Evolutionary conservation across 192 early-diverging fungal genomes (phyloP).

Genomic region (Coemansia sp.): DNA sequence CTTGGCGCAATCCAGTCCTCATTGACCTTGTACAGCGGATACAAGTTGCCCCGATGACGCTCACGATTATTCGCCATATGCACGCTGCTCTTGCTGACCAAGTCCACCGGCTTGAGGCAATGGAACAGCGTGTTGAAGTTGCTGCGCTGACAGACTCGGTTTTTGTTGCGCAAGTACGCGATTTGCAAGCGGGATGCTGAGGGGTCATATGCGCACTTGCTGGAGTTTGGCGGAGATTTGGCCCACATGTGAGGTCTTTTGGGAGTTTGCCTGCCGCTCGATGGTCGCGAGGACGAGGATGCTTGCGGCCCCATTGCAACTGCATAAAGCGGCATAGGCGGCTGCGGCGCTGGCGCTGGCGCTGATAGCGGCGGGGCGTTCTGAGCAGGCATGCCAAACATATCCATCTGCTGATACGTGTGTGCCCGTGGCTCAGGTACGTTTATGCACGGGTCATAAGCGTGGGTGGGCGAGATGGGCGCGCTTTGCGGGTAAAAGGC

Average conservation of each 20-base stretch:
- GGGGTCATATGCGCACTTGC: conserved; percentile 4
- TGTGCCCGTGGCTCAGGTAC: conserved; percentile 2
- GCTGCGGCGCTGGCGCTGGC: conserved; percentile 3
- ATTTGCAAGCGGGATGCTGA: conserved; percentile 1
- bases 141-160: conserved; percentile 21
- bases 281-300: conserved; percentile 2
- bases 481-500: conserved; percentile 31
- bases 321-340: background rate
- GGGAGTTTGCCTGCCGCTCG: conserved; percentile 8
- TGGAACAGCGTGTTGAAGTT: conserved; percentile 38
- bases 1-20: conserved; percentile 52
- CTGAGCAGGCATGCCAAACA: background rate
- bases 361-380: conserved; percentile 3
- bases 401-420: conserved; percentile 1
- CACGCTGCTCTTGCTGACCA: conserved; percentile 16
- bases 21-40: conserved; percentile 46
- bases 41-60: conserved; percentile 26
- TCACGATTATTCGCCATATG: conserved; percentile 4
- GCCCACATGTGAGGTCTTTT: conserved; percentile 7
- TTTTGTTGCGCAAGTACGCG: conserved; percentile 30
- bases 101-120: conserved; percentile 37
- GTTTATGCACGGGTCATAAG: conserved; percentile 3
- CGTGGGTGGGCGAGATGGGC: conserved; percentile 24
- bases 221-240: conserved; percentile 11
- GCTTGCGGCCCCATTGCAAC: background rate